Conservation (phyloP, 1,139 yeast genomes). For the Casaregolazyma lundiana region DNA sequence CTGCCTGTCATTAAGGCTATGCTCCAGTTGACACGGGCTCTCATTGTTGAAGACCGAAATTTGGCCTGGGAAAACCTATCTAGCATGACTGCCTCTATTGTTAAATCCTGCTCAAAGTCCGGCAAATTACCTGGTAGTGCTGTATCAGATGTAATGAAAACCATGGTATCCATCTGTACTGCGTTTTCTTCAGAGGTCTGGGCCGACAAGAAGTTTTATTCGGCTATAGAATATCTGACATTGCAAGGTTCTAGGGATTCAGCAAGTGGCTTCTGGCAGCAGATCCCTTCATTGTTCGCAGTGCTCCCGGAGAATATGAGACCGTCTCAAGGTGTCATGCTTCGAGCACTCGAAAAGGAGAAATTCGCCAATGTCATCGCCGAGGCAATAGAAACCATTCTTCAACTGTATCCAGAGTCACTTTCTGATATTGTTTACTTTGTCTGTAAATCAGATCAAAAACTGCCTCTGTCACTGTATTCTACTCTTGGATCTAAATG, state of each 20-base stretch:
- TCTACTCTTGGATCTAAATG: not conserved
- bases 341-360: constrained; percentile 4
- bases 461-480: not conserved
- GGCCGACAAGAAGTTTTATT: constrained; percentile 3
- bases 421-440: not conserved
- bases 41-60: constrained; percentile 17
- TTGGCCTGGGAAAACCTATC: constrained; percentile 23
- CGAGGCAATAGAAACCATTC: not conserved
- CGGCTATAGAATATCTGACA: constrained; percentile 5
- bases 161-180: not conserved
- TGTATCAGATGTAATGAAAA: constrained; percentile 5
- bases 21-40: constrained; percentile 17
- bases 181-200: constrained; percentile 2
- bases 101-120: constrained; percentile 6
- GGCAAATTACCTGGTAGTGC: constrained; percentile 4
- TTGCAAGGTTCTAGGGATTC: constrained; percentile 9
- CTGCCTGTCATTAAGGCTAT: constrained; percentile 24
- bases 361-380: constrained; percentile 2
- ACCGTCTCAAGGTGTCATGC: not conserved
- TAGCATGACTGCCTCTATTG: constrained; percentile 19
- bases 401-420: not conserved
- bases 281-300: not conserved
- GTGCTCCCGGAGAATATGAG: not conserved
- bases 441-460: constrained; percentile 4
- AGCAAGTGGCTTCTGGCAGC: constrained; percentile 7